Evolutionary conservation across 164 flowering plant genomes (phyloP).

Genomic region (Nymphaea colorata): DNA sequence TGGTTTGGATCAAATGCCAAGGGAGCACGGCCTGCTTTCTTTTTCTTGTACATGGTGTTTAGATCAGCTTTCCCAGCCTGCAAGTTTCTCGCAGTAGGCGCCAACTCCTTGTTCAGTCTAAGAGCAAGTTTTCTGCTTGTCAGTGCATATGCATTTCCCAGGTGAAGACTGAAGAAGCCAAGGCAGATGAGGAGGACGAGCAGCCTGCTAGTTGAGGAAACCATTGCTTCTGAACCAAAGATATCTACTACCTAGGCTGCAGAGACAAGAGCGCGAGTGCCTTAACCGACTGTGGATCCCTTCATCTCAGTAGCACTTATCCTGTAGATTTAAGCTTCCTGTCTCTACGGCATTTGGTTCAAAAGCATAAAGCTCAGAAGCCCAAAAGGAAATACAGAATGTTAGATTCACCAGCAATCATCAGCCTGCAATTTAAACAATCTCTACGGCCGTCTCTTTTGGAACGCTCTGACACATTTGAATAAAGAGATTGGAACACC

Average conservation of each 20-base stretch:
- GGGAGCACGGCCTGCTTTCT: constrained; percentile 33
- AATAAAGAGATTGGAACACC: constrained; percentile 47
- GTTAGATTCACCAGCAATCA: constrained; percentile 58
- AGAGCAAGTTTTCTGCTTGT: constrained; percentile 39
- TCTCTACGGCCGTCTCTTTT: constrained; percentile 40
- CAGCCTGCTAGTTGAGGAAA: constrained; percentile 19
- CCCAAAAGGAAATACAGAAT: constrained; percentile 31
- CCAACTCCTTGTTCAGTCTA: constrained; percentile 13
- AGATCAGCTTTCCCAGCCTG: constrained; percentile 1
- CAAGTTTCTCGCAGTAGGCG: background rate
- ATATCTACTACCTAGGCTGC: background rate
- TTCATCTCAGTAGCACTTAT: too few species aligned
- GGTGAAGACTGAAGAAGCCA: constrained; percentile 29
- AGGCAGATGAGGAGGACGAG: constrained; percentile 33
- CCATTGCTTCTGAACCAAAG: constrained; percentile 23
- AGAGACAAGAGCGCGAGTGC: background rate
- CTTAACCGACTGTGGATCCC: background rate
- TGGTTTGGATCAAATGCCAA: constrained; percentile 40
- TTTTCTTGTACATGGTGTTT: constrained; percentile 20
- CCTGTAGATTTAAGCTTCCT: constrained; percentile 34
- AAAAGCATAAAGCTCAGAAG: constrained; percentile 38
- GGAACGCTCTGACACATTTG: constrained; percentile 55
- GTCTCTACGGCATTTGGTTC: constrained; percentile 22
- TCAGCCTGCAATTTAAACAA: constrained; percentile 47
- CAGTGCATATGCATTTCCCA: constrained; percentile 29